Evolutionary conservation across 2,329 filamentous ascomycete genomes (phyloP).

Genomic region (Arthrobotrys pseudoclavata): DNA sequence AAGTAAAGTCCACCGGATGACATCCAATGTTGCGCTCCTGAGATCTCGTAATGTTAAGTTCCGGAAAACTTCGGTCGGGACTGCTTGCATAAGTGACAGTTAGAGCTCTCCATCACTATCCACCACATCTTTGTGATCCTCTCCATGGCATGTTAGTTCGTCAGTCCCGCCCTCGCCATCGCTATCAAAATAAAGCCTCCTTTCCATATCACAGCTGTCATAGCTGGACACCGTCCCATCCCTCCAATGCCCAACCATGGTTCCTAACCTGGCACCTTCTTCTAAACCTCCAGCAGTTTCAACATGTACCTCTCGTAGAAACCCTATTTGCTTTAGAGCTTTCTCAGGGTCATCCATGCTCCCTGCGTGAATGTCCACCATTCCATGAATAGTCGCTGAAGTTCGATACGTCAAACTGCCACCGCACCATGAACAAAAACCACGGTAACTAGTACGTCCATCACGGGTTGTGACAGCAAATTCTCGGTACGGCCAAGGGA

Average conservation of each 20-base stretch:
- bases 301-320: constrained; percentile 48
- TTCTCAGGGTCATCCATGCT: constrained; percentile 53
- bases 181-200: constrained; percentile 19
- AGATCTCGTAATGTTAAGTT: constrained; percentile 24
- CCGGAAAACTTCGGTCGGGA: not conserved
- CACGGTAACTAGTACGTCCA: constrained; percentile 47
- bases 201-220: constrained; percentile 37
- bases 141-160: not conserved
- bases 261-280: constrained; percentile 38
- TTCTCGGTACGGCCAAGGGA: constrained; percentile 55
- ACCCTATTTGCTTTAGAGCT: constrained; percentile 41
- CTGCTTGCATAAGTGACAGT: not conserved
- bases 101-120: constrained; percentile 9
- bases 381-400: constrained; percentile 42
- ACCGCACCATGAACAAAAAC: constrained; percentile 53
- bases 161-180: not conserved
- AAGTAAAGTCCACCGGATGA: constrained; percentile 6
- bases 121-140: not conserved
- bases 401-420: constrained; percentile 50
- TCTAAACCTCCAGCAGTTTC: constrained; percentile 32
- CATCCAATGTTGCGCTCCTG: not conserved
- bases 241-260: constrained; percentile 25
- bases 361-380: constrained; percentile 44
- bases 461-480: constrained; percentile 40
- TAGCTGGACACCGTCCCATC: constrained; percentile 27